These are phyloP conservation scores for Mucor velutinosus DNA, from an alignment of 371 early-diverging fungal genomes.

Conservation along the genomic window DNA sequence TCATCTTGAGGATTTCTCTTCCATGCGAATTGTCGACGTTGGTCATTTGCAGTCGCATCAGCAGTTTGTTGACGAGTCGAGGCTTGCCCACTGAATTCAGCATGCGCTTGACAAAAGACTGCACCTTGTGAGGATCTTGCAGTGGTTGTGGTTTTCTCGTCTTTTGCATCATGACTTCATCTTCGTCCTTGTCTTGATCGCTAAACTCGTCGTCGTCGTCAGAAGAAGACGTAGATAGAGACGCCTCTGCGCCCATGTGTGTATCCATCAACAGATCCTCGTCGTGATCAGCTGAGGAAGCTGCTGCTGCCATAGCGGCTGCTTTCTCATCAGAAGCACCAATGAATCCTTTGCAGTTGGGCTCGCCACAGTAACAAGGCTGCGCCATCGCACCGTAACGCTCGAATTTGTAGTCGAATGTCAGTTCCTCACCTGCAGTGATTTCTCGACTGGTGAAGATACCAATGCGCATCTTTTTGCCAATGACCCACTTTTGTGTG, in stretches of 20 bases:
- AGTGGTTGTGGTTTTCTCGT: constrained; percentile 30
- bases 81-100: constrained; percentile 57
- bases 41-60: constrained; percentile 32
- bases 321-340: constrained; percentile 58
- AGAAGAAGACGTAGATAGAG: background rate
- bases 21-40: constrained; percentile 21
- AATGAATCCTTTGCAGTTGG: constrained; percentile 85
- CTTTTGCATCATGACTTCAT: constrained; percentile 36
- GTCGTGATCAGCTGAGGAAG: background rate
- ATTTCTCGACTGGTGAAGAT: constrained; percentile 76
- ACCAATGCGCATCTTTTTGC: constrained; percentile 73
- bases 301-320: constrained; percentile 15
- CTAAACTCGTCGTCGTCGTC: constrained; percentile 10
- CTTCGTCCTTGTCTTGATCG: constrained; percentile 34
- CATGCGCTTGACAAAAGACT: constrained; percentile 66
- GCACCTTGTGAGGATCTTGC: constrained; percentile 56
- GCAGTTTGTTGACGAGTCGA: constrained; percentile 47
- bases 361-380: constrained; percentile 88
- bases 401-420: constrained; percentile 92
- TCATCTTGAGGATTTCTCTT: constrained; percentile 31
- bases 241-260: background rate
- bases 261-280: constrained; percentile 1
- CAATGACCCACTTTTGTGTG: constrained; percentile 84
- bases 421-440: constrained; percentile 78
- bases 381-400: constrained; percentile 86